A percentile compares a stretch with the other conserved stretches of the same genome.
Evolutionary conservation across 176 grass and related monocot species (phyloP).

Genomic region (Oryza punctata): DNA sequence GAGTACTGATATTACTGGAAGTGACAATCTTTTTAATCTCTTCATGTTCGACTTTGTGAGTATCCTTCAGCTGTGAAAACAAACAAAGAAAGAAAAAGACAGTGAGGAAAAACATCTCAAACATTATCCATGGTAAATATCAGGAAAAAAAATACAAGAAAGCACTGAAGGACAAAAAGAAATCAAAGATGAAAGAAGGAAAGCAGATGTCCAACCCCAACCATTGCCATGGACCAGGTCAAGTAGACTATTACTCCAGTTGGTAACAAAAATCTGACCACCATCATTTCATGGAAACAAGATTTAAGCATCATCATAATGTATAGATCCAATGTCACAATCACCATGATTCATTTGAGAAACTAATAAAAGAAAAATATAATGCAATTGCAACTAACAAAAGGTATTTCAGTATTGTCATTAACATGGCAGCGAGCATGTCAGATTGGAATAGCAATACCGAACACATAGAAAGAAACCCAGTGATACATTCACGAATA

Average conservation of each 20-base stretch:
- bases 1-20: constrained; percentile 59
- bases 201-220: neutral
- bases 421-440: neutral
- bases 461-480: neutral
- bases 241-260: neutral
- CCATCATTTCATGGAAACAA: neutral
- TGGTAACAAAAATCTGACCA: neutral
- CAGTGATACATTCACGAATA: constrained; percentile 1
- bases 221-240: neutral
- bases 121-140: neutral
- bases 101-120: neutral
- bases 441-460: neutral
- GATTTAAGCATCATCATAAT: neutral
- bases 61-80: constrained; percentile 66
- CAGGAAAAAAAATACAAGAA: constrained; percentile 9
- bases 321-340: neutral
- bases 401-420: neutral
- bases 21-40: constrained; percentile 91
- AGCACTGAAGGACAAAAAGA: neutral
- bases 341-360: neutral
- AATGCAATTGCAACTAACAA: neutral
- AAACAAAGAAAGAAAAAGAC: neutral
- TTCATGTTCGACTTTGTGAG: constrained; percentile 60
- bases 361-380: neutral
- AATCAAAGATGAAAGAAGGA: neutral